Percentiles rank a stretch among this genome's conserved stretches.
phyloP scores from a whole-genome alignment of 495 filamentous ascomycete genomes.

The Hyaloscypha bicolor region DNA sequence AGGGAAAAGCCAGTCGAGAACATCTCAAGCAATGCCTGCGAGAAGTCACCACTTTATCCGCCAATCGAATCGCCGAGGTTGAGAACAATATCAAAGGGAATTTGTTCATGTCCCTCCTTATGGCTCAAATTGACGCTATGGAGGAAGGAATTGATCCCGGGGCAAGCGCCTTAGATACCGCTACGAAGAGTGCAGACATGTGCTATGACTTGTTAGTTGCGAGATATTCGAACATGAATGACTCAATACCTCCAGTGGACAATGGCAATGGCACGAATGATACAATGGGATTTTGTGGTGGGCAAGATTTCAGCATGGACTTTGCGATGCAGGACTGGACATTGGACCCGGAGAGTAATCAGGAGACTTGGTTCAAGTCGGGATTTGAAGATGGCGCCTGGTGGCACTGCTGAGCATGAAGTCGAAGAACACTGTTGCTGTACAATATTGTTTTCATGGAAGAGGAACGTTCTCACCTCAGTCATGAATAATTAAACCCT shows the following conservation, averaged over 20 bases:
- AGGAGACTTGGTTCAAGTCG: conserved; percentile 22
- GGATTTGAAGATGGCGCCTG: conserved; percentile 20
- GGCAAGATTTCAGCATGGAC: conserved; percentile 15
- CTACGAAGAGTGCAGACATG: conserved; percentile 28
- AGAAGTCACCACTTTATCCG: conserved; percentile 35
- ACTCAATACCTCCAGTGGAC: background rate
- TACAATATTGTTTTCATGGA: background rate
- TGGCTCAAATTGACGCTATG: conserved; percentile 39
- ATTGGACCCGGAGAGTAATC: conserved; percentile 14
- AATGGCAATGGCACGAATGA: background rate
- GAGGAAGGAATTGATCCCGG: conserved; percentile 35
- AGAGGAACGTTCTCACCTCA: background rate
- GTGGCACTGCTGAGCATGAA: background rate
- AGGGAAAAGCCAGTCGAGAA: background rate
- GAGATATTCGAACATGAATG: conserved; percentile 3
- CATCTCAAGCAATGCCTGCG: conserved; percentile 25
- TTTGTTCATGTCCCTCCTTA: conserved; percentile 30
- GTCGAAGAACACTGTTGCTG: background rate
- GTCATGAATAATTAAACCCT: background rate
- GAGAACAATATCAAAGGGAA: conserved; percentile 35
- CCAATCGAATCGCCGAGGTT: conserved; percentile 22
- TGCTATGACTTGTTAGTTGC: conserved; percentile 22
- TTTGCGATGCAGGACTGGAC: conserved; percentile 27
- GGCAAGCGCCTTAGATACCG: conserved; percentile 29
- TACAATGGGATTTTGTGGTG: background rate